Percentiles rank a stretch among this genome's conserved stretches.
phyloP scores from a whole-genome alignment of 2,329 filamentous ascomycete species.

The Neofusicoccum parvum region DNA sequence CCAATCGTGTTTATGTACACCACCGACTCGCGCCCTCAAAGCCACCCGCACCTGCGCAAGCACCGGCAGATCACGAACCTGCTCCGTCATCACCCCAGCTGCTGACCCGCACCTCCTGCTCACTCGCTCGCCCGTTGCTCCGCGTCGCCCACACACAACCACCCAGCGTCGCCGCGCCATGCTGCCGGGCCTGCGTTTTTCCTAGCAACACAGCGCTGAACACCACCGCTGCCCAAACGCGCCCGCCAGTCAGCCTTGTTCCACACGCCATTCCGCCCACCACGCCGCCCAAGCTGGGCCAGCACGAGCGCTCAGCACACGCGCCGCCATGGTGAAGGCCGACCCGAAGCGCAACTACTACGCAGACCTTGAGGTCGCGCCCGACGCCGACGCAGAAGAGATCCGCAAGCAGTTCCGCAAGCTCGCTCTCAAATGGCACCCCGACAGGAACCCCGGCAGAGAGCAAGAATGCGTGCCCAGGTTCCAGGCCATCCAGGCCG shows the following conservation, averaged over 20 bases:
- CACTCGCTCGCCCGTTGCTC: not conserved
- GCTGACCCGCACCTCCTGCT: not conserved
- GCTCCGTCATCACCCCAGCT: slow-evolving; percentile 11
- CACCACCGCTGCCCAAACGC: slow-evolving; percentile 13
- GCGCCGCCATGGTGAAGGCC: slow-evolving; percentile 64
- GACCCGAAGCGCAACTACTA: slow-evolving; percentile 79
- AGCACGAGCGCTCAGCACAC: not conserved
- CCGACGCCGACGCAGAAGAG: slow-evolving; percentile 69
- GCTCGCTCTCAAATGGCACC: slow-evolving; percentile 82
- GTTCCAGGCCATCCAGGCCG: slow-evolving; percentile 84
- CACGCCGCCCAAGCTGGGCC: slow-evolving; percentile 7
- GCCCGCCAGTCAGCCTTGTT: slow-evolving; percentile 13
- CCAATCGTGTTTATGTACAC: slow-evolving; percentile 16
- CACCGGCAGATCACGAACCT: slow-evolving; percentile 16
- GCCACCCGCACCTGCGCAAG: slow-evolving; percentile 17
- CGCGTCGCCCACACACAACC: not conserved
- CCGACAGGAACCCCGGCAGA: slow-evolving; percentile 82
- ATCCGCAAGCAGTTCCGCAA: slow-evolving; percentile 87
- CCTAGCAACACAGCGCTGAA: slow-evolving; percentile 12
- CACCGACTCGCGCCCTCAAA: slow-evolving; percentile 10
- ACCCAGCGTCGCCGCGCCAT: slow-evolving; percentile 8
- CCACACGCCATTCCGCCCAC: slow-evolving; percentile 4
- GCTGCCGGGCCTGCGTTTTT: slow-evolving; percentile 18
- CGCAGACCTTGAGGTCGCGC: slow-evolving; percentile 73
- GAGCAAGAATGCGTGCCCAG: slow-evolving; percentile 78